Base-by-base conservation (phyloP, 2,329 filamentous ascomycete genomes). In the Chaetomiaceae sp. region DNA sequence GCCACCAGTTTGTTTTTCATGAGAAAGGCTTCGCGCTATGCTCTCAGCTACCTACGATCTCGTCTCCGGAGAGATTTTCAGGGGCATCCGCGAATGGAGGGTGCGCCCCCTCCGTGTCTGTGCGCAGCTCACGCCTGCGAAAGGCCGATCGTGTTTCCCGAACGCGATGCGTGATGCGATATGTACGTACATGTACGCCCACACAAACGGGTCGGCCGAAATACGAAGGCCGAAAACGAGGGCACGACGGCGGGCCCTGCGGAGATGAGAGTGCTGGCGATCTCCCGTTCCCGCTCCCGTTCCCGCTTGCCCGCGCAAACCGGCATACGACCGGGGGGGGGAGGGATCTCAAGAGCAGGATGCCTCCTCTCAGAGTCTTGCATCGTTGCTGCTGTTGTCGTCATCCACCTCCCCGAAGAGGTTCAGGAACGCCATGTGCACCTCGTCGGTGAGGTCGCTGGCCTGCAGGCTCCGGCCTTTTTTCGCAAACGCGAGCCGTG, bases 401-500 rank as follows among this genome's bases (percentile, higher is more conserved):
- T 49, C 70, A 30, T 76, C 77, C 3, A 76, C 74, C 55, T 90
- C 86, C 1, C 88, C 90, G 60, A 96, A 84, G 15, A 95, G 65
- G 49, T 81, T 81, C 59, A 86, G 65, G 65, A 96, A 97, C 1
- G 89, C 86, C 27, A 72, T 72, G 59, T 95, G 84, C 9, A 98
- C 86, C 67, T 95, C 85, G 15, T 93, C 88, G 0, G 91, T 96
- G 62, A 98, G 68, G 66, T 97, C 93, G 56, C 86, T 89, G 1
- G 93, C 93, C 70, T 97, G 93, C 62, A 98, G 69, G 61, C 86
- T 88, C 54, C 93, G 78, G 1, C 93, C 91, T 60, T 83, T 87
- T 65, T 90, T 86, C 58, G 79, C 74, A 67, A 94, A 98, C 0
- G 93, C 93, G 49, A 90, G 71, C 40, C 88, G 78, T 17, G 91